Evolutionary conservation across 164 flowering plant species (phyloP), one percentile per base, ranked within the genome.

Genomic region (Hamamelis virginiana): DNA sequence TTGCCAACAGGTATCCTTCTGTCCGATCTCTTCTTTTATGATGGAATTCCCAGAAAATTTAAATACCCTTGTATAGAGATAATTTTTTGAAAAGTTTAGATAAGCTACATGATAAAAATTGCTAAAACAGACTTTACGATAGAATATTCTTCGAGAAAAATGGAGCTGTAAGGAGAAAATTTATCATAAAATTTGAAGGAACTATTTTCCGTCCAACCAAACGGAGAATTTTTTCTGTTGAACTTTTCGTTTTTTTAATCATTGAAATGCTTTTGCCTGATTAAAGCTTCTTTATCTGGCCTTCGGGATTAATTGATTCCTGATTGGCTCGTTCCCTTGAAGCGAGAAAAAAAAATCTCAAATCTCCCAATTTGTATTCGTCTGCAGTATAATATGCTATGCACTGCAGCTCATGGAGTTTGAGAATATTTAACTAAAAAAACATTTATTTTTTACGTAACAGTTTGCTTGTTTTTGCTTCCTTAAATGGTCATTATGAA

Each of bases 1-100:
- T 91, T 46, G 91, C 92, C 2, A 87, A 87, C 78, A 91, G 89
- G 97, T 91, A 71, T 27, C 19, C 19, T 10, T 48, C 56, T 21
- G 1, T 64, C 58, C 23, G 41, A 33, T 33, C 41, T 6, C 41
- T 33, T 33, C 41, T 33, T 33, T 33, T 33, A 33, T 33, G 41
- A 33, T 33, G 41, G 41, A 33, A 33, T 33, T 33, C 6, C 41
- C 41, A 33, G 41, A 33, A 6, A 33, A 33, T 2, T 2, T 33
- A 33, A 33, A 6, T 33, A 2, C 41, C 41, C 41, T 33, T 33
- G 41, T 33, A n/a, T n/a, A 33, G 41, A 33, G 41, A 33, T 2
- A 33, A 33, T 66, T 8, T 55, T 33, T 11, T 57, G 6, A n/a
- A n/a, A n/a, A n/a, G n/a, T n/a, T n/a, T n/a, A n/a, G n/a, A n/a